Evolutionary conservation across 2,329 filamentous ascomycete species (phyloP), one percentile per base, ranked within the genome.

Genomic region (Colletotrichum sp.): DNA sequence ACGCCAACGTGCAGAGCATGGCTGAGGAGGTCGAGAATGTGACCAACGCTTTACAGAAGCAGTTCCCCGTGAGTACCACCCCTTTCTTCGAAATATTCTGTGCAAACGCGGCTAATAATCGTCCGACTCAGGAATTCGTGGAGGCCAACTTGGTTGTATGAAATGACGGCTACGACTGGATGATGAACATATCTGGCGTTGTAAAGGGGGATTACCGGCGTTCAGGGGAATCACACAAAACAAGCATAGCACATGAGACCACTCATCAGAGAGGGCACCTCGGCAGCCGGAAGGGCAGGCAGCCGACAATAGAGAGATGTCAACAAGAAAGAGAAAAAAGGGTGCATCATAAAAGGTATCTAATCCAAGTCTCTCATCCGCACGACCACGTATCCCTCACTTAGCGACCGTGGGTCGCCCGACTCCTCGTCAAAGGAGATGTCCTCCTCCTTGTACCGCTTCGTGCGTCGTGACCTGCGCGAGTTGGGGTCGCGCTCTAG

Each of bases 1-100:
- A 99, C 84, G 90, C 91, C 36, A 98, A 98, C 80, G 95, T 99
- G 24, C 93, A 96, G 83, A 93, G 93, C 32, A 84, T 99, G 72
- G 93, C 96, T 3, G 96, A 99, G 84, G 95, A 98, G 82, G 95
- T 98, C 8, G 96, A 98, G 85, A 94, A 93, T 79, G 93, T 98
- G 77, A 95, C 95, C 18, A 95, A 95, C 59, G 91, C 93, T 79
- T 89, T 99, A 79, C 94, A 97, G 83, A 92, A 92, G 78, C 92
- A 95, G 82, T 95, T 96, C 84, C 96, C 97, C 26, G 94, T 88
- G 79, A 79, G 85, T 84, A 24, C 30, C 39, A 8, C 6, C 78
- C 78, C 26, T 79, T 75, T 21, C n/a, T 24, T 24, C 75, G 77
- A 24, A 36, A 39, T 18, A 26, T 65, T 60, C 78, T 80, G 65